phyloP scores from a whole-genome alignment of 257 asterid species.

The Lavandula angustifolia region DNA sequence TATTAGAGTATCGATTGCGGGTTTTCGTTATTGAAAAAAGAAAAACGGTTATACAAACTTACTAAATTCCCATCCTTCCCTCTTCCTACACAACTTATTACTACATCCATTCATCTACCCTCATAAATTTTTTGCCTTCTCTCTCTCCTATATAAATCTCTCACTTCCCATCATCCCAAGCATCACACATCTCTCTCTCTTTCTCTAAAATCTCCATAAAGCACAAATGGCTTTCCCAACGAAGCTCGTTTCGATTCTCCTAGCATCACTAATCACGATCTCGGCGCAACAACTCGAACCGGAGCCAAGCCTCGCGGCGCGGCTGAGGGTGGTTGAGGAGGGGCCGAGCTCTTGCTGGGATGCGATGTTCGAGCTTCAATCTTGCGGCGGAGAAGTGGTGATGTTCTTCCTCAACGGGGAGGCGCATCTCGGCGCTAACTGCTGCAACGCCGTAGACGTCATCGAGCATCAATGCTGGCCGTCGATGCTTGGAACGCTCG shows the following conservation, averaged over 20 bases:
- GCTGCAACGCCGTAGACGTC: slow-evolving; percentile 57
- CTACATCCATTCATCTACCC: slow-evolving; percentile 22
- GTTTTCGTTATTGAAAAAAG: too few relatives aligned
- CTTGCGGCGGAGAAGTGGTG: slow-evolving; percentile 68
- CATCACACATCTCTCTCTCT: not conserved
- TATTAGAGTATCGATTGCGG: too few relatives aligned
- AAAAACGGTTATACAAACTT: slow-evolving; percentile 26
- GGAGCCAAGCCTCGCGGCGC: slow-evolving; percentile 27
- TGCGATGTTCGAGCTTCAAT: slow-evolving; percentile 59
- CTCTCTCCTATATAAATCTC: slow-evolving; percentile 30
- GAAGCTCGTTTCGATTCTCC: slow-evolving; percentile 28
- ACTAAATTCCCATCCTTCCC: slow-evolving; percentile 18
- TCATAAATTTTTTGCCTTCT: slow-evolving; percentile 14
- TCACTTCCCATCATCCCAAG: not conserved
- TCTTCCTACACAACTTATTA: slow-evolving; percentile 26
- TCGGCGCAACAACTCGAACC: slow-evolving; percentile 35
- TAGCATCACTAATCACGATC: slow-evolving; percentile 30
- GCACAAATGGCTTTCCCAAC: slow-evolving; percentile 36
- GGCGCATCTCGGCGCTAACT: slow-evolving; percentile 51
- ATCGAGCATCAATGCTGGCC: slow-evolving; percentile 73
- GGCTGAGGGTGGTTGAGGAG: slow-evolving; percentile 43
- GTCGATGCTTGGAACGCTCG: slow-evolving; percentile 62
- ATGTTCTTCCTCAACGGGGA: slow-evolving; percentile 71
- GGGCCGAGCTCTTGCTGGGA: slow-evolving; percentile 63
- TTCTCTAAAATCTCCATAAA: not conserved